phyloP scores from a whole-genome alignment of 78 protist genomes.

The Dictyostelium intermedium region DNA sequence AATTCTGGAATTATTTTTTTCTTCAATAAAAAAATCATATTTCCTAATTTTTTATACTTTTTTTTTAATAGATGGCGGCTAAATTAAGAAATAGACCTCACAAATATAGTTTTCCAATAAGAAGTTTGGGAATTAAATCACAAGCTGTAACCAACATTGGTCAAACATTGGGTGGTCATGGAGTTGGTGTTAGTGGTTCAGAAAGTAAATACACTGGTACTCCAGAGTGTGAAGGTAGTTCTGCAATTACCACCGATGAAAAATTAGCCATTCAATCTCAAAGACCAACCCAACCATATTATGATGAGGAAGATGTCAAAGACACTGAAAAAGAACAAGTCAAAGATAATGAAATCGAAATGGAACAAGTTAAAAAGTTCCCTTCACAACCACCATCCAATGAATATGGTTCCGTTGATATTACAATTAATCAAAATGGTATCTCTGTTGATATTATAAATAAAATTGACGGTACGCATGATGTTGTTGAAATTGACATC shows the following conservation, averaged over 20 bases:
- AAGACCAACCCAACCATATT: neutral
- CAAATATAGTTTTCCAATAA: constrained; percentile 14
- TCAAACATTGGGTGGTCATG: neutral
- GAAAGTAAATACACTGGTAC: neutral
- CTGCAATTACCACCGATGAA: neutral
- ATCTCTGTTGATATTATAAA: neutral
- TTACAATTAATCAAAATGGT: neutral
- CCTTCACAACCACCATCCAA: neutral
- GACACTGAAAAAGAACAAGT: neutral
- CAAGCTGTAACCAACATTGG: neutral
- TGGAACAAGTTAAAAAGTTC: neutral
- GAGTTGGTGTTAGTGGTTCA: neutral
- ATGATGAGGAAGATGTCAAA: neutral
- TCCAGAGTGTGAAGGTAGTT: neutral
- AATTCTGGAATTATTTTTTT: neutral
- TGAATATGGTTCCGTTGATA: neutral
- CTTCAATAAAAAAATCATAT: neutral
- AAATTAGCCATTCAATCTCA: neutral
- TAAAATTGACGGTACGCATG: neutral
- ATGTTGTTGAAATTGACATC: neutral
- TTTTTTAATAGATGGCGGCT: neutral
- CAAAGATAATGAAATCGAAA: neutral
- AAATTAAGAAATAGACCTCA: constrained; percentile 20
- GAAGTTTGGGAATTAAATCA: constrained; percentile 16
- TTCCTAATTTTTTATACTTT: neutral